Evolutionary conservation across 2,329 filamentous ascomycete species (phyloP), one percentile per base, ranked within the genome.

Genomic region (Fusarium stilboides): DNA sequence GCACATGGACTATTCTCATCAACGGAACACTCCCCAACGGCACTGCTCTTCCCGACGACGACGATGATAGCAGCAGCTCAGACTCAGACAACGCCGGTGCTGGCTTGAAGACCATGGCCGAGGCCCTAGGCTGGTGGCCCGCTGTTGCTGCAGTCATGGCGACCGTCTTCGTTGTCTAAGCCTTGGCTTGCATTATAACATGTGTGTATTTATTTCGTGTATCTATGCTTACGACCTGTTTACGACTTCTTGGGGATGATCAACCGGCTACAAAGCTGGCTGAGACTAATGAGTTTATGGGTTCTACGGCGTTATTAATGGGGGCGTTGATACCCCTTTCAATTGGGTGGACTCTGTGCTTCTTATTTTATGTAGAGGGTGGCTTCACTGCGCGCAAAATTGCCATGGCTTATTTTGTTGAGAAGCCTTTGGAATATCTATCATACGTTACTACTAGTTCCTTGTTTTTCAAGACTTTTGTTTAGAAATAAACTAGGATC

Each of bases 1-100:
- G 88, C 50, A 91, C 85, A 2, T 80, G 80, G 65, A 90, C 87
- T 2, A 85, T 96, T 37, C 82, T 92, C 31, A 81, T 95, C 76
- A 94, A 94, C 76, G 93, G 93, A n/a, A 92, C 91, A 0, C 81
- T 95, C 5, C 87, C 89, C 76, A 93, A 94, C 74, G 93, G 88
- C 49, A 92, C 90, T 1, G 90, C 88, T 0, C 83, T 85, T 1
- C 63, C 81, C 7, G 47, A 64, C 15, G 76, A 76, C 5, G 28
- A 31, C 28, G 28, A 28, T 10, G 44, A 45, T 5, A 37, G 51
- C 17, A 31, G 19, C 17, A 13, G 15, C 22, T 33, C 46, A 5
- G 22, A 24, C 12, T 20, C 53, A 24, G 58, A 44, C 6, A 60
- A 19, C 2, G 80, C 79, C n/a, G 80, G 69, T 20, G 69, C 65